phyloP scores from a whole-genome alignment of 179 eudicot genomes.

The Patellifolia procumbens region DNA sequence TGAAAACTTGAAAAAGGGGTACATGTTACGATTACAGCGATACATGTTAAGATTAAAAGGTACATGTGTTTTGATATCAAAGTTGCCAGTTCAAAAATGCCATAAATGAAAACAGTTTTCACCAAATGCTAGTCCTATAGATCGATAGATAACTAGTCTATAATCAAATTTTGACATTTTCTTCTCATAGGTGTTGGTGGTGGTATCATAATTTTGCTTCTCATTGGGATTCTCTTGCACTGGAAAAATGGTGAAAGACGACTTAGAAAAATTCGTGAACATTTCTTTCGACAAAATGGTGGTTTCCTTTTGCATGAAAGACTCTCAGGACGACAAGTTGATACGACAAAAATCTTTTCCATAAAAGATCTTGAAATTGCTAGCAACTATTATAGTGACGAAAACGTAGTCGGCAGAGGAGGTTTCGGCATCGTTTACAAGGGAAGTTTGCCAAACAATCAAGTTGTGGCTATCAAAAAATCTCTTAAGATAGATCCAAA shows the following conservation, averaged over 20 bases:
- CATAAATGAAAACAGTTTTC: too few relatives aligned
- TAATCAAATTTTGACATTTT: too few relatives aligned
- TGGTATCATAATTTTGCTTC: background rate
- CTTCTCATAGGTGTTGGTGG: background rate
- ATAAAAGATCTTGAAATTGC: background rate
- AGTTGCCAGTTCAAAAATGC: too few relatives aligned
- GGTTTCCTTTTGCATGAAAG: background rate
- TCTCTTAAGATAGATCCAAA: background rate
- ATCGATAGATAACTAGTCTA: too few relatives aligned
- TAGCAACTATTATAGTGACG: background rate
- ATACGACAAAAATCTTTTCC: too few relatives aligned
- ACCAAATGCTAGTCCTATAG: too few relatives aligned
- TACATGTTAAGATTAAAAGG: too few relatives aligned
- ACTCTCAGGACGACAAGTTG: background rate
- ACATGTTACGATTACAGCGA: too few relatives aligned
- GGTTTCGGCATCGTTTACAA: constrained; percentile 1
- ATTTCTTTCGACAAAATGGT: background rate
- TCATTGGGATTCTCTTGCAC: background rate
- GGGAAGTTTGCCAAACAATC: background rate
- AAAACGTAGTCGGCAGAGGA: background rate
- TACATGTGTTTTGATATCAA: too few relatives aligned
- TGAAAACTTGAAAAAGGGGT: too few relatives aligned
- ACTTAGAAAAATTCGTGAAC: background rate
- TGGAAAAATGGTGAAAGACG: background rate
- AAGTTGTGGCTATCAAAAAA: constrained; percentile 16